A percentile compares a stretch with the other conserved stretches of the same genome.
These are phyloP conservation scores for Talaromyces ruber DNA, from an alignment of 495 filamentous ascomycete genomes.

Conservation along the genomic window DNA sequence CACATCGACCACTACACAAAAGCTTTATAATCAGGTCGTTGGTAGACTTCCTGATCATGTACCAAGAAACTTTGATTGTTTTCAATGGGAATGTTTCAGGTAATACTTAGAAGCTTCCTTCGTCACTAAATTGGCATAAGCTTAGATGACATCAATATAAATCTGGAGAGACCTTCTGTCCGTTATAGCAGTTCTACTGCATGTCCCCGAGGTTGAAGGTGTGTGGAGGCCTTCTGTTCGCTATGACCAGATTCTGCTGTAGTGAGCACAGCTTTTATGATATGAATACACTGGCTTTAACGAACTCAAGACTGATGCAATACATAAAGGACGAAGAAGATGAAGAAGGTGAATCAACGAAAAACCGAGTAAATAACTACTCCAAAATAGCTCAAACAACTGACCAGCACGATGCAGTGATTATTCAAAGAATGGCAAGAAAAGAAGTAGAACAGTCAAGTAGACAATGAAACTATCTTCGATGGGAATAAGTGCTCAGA, in stretches of 20 bases:
- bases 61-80: no score
- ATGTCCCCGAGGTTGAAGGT: no score
- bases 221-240: not conserved
- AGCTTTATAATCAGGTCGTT: no score
- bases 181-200: no score
- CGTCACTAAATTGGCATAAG: no score
- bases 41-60: no score
- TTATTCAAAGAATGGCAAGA: slow-evolving; percentile 18
- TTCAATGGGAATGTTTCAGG: no score
- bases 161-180: no score
- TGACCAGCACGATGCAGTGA: slow-evolving; percentile 4
- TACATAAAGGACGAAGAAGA: not conserved
- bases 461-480: not conserved
- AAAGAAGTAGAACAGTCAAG: slow-evolving; percentile 7
- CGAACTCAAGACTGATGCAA: not conserved
- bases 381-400: not conserved
- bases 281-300: not conserved
- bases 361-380: not conserved
- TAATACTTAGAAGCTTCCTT: no score
- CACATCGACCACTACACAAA: no score
- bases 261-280: not conserved
- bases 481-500: not conserved
- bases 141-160: no score
- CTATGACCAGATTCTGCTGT: not conserved
- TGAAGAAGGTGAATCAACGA: not conserved